A percentile compares a stretch with the other conserved stretches of the same genome.
Evolutionary conservation across 2,329 filamentous ascomycete species (phyloP).

Genomic region (Cercospora brassicicola): DNA sequence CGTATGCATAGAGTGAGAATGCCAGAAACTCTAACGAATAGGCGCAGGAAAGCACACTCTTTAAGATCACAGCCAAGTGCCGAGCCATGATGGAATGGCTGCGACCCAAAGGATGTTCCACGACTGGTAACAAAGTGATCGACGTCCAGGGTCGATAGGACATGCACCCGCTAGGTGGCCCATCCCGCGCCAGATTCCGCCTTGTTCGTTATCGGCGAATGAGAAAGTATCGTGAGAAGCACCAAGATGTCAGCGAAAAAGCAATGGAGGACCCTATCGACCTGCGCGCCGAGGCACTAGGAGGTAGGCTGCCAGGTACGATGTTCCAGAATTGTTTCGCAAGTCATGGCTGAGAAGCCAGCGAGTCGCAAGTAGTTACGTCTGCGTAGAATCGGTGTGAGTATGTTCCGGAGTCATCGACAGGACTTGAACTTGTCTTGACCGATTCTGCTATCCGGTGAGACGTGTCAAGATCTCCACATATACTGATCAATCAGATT

Average conservation of each 20-base stretch:
- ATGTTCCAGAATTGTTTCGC: slow-evolving; percentile 6
- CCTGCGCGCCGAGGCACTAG: slow-evolving; percentile 3
- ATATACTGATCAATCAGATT: not conserved
- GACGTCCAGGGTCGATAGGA: not conserved
- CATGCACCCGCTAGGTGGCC: not conserved
- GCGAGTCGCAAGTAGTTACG: not conserved
- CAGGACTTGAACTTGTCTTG: not conserved
- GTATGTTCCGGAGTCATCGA: not conserved
- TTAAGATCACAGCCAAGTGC: not conserved
- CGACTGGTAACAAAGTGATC: not conserved
- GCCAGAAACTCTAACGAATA: not conserved
- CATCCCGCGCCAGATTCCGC: not conserved
- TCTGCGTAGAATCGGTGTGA: not conserved
- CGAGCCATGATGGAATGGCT: slow-evolving; percentile 9
- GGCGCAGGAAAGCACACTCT: not conserved
- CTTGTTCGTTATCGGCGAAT: slow-evolving; percentile 8
- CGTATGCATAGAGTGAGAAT: not conserved
- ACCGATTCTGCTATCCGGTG: not conserved
- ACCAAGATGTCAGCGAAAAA: not conserved
- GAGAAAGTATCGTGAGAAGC: not conserved
- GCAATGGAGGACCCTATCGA: slow-evolving; percentile 1
- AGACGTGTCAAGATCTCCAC: not conserved
- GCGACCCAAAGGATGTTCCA: not conserved
- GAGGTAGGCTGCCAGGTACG: slow-evolving; percentile 4
- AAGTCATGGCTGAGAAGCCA: not conserved